Conservation (phyloP, 176 grass and related monocot species). For the Lolium multiflorum region DNA sequence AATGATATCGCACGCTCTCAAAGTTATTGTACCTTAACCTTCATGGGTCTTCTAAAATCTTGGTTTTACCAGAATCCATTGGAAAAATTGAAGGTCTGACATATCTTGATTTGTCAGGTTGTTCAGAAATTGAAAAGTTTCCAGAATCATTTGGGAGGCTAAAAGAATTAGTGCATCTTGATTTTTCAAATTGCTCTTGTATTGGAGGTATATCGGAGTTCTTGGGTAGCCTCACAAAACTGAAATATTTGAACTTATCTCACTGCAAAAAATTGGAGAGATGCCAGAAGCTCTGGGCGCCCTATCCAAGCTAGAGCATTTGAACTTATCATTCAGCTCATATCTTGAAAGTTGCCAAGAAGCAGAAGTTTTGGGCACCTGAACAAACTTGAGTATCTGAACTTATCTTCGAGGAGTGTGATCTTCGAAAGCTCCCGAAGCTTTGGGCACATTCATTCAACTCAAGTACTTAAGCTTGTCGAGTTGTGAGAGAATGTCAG, state of each 20-base stretch:
- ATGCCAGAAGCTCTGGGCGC: background rate
- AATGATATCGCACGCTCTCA: background rate
- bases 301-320: background rate
- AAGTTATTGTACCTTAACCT: constrained; percentile 17
- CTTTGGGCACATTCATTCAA: background rate
- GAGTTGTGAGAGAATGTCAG: background rate
- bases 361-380: background rate
- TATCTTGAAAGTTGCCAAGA: background rate
- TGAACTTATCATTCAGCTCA: constrained; percentile 13
- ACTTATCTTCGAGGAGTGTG: background rate
- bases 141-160: background rate
- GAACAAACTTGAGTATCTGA: constrained; percentile 26
- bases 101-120: constrained; percentile 28
- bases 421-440: background rate
- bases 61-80: background rate
- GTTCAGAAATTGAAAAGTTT: background rate
- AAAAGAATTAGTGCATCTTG: constrained; percentile 9
- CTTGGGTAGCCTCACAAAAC: background rate
- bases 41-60: background rate
- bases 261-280: background rate
- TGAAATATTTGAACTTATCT: constrained; percentile 15
- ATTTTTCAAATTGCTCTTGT: background rate
- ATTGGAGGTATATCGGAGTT: background rate
- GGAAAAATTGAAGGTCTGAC: background rate
- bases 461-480: background rate